phyloP scores from a whole-genome alignment of 2,329 filamentous ascomycete genomes.

The Clonostachys solani region DNA sequence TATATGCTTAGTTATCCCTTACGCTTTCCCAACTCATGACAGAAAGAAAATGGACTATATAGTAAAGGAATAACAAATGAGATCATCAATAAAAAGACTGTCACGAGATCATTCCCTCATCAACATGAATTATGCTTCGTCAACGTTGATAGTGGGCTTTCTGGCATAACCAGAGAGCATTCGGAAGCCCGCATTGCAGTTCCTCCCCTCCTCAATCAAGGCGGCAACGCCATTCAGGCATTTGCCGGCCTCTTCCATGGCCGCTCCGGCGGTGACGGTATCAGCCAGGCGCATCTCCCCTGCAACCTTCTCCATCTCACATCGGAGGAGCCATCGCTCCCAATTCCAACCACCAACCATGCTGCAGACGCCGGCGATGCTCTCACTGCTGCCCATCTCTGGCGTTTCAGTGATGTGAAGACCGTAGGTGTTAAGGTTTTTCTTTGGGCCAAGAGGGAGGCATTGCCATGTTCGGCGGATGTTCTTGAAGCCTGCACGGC shows the following conservation, averaged over 20 bases:
- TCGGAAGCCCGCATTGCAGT: conserved; percentile 54
- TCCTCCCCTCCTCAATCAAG: conserved; percentile 60
- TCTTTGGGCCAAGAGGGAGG: conserved; percentile 68
- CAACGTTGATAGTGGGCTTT: conserved; percentile 41
- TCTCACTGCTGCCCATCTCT: conserved; percentile 62
- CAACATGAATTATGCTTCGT: too few relatives aligned
- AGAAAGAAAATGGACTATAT: too few relatives aligned
- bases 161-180: conserved; percentile 59
- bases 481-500: conserved; percentile 71
- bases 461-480: conserved; percentile 86
- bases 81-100: too few relatives aligned
- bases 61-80: too few relatives aligned
- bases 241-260: conserved; percentile 52
- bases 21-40: too few relatives aligned
- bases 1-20: too few relatives aligned
- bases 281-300: conserved; percentile 58
- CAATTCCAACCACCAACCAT: conserved; percentile 85
- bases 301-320: conserved; percentile 75
- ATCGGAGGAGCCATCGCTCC: conserved; percentile 92
- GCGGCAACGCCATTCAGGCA: conserved; percentile 56
- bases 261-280: conserved; percentile 43
- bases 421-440: conserved; percentile 4
- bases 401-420: conserved; percentile 12
- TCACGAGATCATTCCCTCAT: too few relatives aligned
- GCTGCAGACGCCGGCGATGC: conserved; percentile 72